Percentiles rank a stretch among this genome's conserved stretches.
Evolutionary conservation across 306 rosid genomes (phyloP).

Genomic region (Casuarina equisetifolia): DNA sequence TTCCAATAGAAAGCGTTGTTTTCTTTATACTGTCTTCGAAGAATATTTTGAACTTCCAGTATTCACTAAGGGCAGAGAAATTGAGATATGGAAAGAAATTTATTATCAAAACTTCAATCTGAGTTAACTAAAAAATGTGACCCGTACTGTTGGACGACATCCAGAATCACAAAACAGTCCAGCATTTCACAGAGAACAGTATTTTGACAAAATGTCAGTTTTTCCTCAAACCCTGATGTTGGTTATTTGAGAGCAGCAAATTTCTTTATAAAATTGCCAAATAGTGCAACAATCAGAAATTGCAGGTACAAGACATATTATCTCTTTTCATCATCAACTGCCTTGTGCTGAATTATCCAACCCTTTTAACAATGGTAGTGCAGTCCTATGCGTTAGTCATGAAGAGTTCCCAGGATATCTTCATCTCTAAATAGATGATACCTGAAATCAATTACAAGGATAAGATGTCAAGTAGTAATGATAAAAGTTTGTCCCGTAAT

Average conservation of each 20-base stretch:
- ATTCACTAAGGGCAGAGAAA: too few relatives aligned
- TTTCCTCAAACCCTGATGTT: conserved; percentile 1
- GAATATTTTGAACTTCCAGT: too few relatives aligned
- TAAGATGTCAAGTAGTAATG: not conserved
- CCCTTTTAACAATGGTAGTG: not conserved
- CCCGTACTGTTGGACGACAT: too few relatives aligned
- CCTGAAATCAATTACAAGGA: conserved; percentile 14
- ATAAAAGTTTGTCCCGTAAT: too few relatives aligned
- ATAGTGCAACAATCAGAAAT: not conserved
- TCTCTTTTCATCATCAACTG: not conserved
- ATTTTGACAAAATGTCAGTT: not conserved
- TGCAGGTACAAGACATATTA: not conserved
- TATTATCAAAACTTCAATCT: too few relatives aligned
- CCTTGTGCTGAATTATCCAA: not conserved
- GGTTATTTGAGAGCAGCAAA: not conserved
- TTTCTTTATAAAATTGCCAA: not conserved
- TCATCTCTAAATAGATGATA: conserved; percentile 36
- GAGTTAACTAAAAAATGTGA: too few relatives aligned
- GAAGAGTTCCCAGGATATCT: conserved; percentile 33
- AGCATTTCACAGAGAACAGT: not conserved
- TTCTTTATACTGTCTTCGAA: too few relatives aligned
- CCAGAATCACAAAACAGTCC: not conserved
- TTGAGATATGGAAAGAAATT: too few relatives aligned
- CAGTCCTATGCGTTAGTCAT: conserved; percentile 10
- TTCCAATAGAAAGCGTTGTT: too few relatives aligned